Evolutionary conservation across 805 yeast genomes (phyloP), one percentile per base, ranked within the genome.

Genomic region (Candida corydali): DNA sequence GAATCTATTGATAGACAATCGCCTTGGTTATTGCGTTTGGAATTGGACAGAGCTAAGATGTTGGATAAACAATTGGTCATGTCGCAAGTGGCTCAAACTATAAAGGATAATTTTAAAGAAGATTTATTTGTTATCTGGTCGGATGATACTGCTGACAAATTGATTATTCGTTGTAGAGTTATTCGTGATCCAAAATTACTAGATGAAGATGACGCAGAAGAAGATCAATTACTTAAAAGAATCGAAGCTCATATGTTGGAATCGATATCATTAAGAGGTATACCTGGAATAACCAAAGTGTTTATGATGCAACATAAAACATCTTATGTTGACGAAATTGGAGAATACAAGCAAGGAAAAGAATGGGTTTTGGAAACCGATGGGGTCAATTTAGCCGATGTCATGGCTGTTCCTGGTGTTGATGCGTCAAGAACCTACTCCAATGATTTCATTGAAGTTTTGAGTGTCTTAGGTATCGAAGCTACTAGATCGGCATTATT

Each of bases 351-450:
- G 42, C 93, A 88, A 67, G 82, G 82, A 45, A 89, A 86, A 57
- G 98, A 93, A 61, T 93, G 98, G 97, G 97, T 91, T 26, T 75
- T 93, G 60, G 99, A 93, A 76, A 91, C 98, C 2, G 99, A 93
- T 69, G 99, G 99, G 73, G 91, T 86, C 39, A 94, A 91, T 55
- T 73, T 93, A 49, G 82, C 96, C 2, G 96, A 88, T 52, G 98
- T 93, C 34, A 86, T 93, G 82, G 73, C 87, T 25, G 93, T 88
- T 43, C 89, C 88, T 12, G 98, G 98, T 56, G 96, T 93, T 33
- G 98, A 93, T 60, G 73, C 95, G 4, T 59, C 81, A 11, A 76
- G 97, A 57, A 86, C 94, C 3, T 93, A 91, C 67, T 89, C 98
- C 29, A 93, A 93, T 68, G 91, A 96, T 42, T 93, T 93, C 63